These are phyloP conservation scores for Trametes meyenii DNA, from an alignment of 768 basidiomycete species.

Conservation along the genomic window DNA sequence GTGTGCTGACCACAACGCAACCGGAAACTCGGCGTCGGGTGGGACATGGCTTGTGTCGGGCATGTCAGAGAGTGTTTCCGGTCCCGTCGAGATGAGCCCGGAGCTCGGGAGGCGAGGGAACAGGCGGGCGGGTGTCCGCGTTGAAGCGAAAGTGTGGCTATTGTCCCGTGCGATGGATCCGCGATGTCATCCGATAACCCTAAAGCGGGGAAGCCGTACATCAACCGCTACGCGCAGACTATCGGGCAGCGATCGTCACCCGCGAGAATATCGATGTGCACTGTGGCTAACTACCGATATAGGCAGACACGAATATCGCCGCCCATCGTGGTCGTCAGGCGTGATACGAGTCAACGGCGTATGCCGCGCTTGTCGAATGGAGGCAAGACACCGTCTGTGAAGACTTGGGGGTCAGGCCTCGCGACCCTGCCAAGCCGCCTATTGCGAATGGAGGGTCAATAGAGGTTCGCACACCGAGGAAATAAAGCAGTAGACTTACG, in stretches of 20 bases:
- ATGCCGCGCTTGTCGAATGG: neutral
- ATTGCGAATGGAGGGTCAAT: too few relatives aligned
- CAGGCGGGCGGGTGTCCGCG: neutral
- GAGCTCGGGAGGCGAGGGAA: neutral
- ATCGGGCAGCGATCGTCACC: constrained; percentile 16
- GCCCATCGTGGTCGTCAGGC: neutral
- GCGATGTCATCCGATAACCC: constrained; percentile 17
- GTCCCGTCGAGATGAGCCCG: neutral
- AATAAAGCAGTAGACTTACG: neutral
- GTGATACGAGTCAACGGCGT: neutral
- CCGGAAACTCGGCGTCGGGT: too few relatives aligned
- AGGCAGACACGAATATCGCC: neutral
- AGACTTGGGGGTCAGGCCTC: neutral
- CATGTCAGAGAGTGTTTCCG: neutral
- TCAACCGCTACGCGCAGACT: constrained; percentile 6
- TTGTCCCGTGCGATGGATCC: neutral
- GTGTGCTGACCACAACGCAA: too few relatives aligned
- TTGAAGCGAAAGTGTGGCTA: neutral
- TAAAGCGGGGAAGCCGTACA: neutral
- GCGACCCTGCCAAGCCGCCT: neutral
- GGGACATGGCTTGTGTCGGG: neutral
- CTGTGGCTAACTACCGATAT: constrained; percentile 2
- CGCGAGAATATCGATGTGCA: constrained; percentile 8
- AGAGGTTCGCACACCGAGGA: neutral
- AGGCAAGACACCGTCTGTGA: neutral